These are phyloP conservation scores for Ogataea ramenticola DNA, from an alignment of 805 yeast genomes.

Conservation along the genomic window DNA sequence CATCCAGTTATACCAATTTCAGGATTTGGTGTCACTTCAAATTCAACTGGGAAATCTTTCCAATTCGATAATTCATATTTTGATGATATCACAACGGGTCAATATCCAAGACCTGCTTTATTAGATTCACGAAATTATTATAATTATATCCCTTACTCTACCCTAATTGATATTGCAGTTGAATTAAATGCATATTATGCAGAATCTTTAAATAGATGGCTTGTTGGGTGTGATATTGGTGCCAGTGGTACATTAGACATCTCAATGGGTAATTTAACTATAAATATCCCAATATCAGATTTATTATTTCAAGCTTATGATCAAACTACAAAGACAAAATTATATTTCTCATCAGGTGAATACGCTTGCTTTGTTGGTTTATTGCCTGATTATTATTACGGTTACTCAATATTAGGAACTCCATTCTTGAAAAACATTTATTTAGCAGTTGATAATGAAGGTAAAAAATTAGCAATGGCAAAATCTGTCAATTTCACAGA, in stretches of 20 bases:
- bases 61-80: conserved; percentile 26
- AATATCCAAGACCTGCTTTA: conserved; percentile 42
- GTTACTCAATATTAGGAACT: conserved; percentile 51
- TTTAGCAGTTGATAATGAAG: conserved; percentile 59
- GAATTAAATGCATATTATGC: conserved; percentile 64
- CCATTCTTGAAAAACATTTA: conserved; percentile 47
- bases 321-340: conserved; percentile 22
- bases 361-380: conserved; percentile 51
- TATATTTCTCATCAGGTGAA: conserved; percentile 46
- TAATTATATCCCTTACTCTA: conserved; percentile 46
- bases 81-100: conserved; percentile 31
- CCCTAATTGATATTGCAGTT: conserved; percentile 55
- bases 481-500: conserved; percentile 23
- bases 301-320: conserved; percentile 34
- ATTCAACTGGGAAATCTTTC: conserved; percentile 16
- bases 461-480: conserved; percentile 48
- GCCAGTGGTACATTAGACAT: conserved; percentile 45
- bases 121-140: conserved; percentile 48
- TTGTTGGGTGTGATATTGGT: conserved; percentile 52
- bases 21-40: conserved; percentile 33
- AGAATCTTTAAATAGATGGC: conserved; percentile 42
- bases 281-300: conserved; percentile 43
- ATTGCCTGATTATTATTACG: conserved; percentile 38
- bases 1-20: conserved; percentile 41
- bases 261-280: conserved; percentile 41